Evolutionary conservation across 345 rosid genomes (phyloP), one percentile per base, ranked within the genome.

Genomic region (Crucihimalaya himalaica): DNA sequence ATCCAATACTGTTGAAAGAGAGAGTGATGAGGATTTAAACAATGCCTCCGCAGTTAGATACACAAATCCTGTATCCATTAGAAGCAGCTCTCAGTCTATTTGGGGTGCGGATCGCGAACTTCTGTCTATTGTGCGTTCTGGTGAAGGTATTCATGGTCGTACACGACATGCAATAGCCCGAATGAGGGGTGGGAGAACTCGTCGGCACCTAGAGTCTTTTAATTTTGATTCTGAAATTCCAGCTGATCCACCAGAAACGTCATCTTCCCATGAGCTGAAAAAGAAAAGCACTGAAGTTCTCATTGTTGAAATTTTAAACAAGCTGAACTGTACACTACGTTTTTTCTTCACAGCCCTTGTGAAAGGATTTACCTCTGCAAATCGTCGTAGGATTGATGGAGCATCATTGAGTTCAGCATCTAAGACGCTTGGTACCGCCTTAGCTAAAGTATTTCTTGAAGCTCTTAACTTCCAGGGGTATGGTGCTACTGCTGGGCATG

Each of bases 321-420:
- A 88, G 82, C 66, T 89, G 83, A 90, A 86, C 51, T 81, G 83
- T 58, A 88, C 96, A 13, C 52, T 91, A 46, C 87, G 96, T 12
- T 68, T 86, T 55, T 91, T 94, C 79, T 91, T 91, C 71, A 85
- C 86, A 43, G 91, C 96, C 55, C 86, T 94, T 81, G 97, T 94
- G 35, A 94, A 94, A 83, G 96, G 95, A 42, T 88, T 89, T 66
- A 89, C 95, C 43, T 87, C 91, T 56, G 90, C 96, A 29, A 87
- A 88, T 73, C 98, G 96, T 50, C 96, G 98, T 40, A 85, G 98
- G 82, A 86, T 87, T 72, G 98, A 94, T 80, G 79, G 85, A 23
- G 93, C 88, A 46, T 76, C 90, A 47, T 47, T 84, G 78, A 87
- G 85, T 82, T 81, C 95, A 29, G 95, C 93, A 68, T 88, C 97